phyloP scores from a whole-genome alignment of 2,329 filamentous ascomycete genomes.

The Bretziella fagacearum region DNA sequence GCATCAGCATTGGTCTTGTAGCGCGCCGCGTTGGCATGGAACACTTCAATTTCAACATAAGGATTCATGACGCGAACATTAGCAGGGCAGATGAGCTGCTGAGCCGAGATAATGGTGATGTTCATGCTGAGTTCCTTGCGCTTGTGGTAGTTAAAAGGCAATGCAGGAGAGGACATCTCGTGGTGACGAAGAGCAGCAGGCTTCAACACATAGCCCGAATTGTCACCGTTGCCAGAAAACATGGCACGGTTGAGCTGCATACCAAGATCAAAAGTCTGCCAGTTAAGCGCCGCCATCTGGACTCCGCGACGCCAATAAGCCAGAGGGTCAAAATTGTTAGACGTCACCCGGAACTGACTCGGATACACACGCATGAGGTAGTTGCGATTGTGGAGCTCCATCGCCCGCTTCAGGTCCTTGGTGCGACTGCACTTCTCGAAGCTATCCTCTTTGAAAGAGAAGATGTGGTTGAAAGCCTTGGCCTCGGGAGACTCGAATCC shows the following conservation, averaged over 20 bases:
- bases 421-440: constrained; percentile 69
- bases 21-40: constrained; percentile 81
- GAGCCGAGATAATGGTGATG: constrained; percentile 81
- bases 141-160: constrained; percentile 49
- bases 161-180: constrained; percentile 34
- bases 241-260: constrained; percentile 97
- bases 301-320: constrained; percentile 89
- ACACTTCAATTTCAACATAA: constrained; percentile 88
- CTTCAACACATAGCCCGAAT: constrained; percentile 85
- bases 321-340: constrained; percentile 87
- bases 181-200: constrained; percentile 67
- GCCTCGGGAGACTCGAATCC: constrained; percentile 65
- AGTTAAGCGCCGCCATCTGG: constrained; percentile 95
- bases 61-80: constrained; percentile 65
- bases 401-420: constrained; percentile 54
- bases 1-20: constrained; percentile 66
- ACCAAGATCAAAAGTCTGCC: constrained; percentile 92
- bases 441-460: constrained; percentile 81
- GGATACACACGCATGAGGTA: constrained; percentile 93
- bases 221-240: constrained; percentile 79
- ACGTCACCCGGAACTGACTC: constrained; percentile 61
- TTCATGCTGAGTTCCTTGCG: constrained; percentile 71
- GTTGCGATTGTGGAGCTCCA: constrained; percentile 80
- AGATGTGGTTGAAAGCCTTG: constrained; percentile 82
- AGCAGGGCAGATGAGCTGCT: constrained; percentile 75